Evolutionary conservation across 2,329 filamentous ascomycete species (phyloP).

Genomic region (Penicillium sclerotiorum): DNA sequence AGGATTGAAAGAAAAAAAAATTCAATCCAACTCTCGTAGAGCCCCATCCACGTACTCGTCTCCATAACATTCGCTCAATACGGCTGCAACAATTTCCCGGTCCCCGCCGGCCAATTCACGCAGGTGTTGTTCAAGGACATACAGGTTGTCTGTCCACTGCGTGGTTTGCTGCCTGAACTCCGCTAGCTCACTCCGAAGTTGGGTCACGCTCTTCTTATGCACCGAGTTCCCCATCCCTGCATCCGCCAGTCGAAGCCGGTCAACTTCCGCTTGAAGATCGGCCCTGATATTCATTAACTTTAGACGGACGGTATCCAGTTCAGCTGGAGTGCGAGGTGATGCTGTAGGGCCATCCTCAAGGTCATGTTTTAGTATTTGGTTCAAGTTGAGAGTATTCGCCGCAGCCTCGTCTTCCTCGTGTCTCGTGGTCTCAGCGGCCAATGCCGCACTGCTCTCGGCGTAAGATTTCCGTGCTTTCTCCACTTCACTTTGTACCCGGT

Average conservation of each 20-base stretch:
- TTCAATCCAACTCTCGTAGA: constrained; percentile 44
- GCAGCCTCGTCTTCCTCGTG: constrained; percentile 27
- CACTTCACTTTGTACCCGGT: constrained; percentile 32
- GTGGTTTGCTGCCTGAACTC: constrained; percentile 35
- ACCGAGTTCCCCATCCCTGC: constrained; percentile 32
- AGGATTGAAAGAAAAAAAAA: not conserved
- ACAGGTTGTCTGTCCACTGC: constrained; percentile 50
- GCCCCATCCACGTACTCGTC: constrained; percentile 60
- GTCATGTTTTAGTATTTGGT: no score
- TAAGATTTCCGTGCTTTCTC: constrained; percentile 29
- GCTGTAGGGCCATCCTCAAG: not conserved
- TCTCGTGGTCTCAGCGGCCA: constrained; percentile 41
- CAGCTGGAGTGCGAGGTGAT: constrained; percentile 5
- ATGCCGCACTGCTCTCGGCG: constrained; percentile 37
- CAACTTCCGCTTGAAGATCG: constrained; percentile 33
- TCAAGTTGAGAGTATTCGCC: not conserved
- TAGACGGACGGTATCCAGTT: constrained; percentile 20
- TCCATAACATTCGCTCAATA: constrained; percentile 54
- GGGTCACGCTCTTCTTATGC: constrained; percentile 36
- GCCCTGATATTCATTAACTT: constrained; percentile 24
- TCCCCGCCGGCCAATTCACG: constrained; percentile 44
- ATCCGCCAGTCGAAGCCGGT: constrained; percentile 39
- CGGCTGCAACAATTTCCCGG: constrained; percentile 44
- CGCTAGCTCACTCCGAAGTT: constrained; percentile 37
- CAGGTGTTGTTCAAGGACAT: constrained; percentile 46